Evolutionary conservation across 257 asterid genomes (phyloP).

Genomic region (Ligustrum vulgare): DNA sequence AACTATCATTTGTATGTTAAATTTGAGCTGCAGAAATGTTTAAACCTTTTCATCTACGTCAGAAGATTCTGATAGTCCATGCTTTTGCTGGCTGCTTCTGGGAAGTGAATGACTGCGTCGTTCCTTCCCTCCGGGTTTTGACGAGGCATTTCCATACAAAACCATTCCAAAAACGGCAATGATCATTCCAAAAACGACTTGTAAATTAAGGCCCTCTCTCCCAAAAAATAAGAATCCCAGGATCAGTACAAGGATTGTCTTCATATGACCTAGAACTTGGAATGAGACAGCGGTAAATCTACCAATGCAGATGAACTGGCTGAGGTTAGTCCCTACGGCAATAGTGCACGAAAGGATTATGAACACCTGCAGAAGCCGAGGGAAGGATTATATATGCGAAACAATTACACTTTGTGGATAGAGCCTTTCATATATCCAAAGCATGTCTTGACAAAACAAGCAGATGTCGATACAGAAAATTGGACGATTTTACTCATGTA

Average conservation of each 20-base stretch:
- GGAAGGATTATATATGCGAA: not conserved
- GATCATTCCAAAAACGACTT: conserved; percentile 72
- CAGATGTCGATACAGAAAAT: not conserved
- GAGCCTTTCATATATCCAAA: not conserved
- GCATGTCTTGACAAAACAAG: not conserved
- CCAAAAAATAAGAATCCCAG: conserved; percentile 75
- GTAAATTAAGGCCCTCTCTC: conserved; percentile 65
- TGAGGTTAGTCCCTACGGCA: conserved; percentile 82
- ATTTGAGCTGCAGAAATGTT: conserved; percentile 29
- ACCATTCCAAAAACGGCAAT: conserved; percentile 77
- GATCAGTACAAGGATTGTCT: conserved; percentile 72
- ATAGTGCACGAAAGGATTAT: conserved; percentile 61
- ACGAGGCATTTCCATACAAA: conserved; percentile 81
- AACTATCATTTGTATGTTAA: conserved; percentile 32
- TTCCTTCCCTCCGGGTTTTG: conserved; percentile 85
- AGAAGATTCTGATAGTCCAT: conserved; percentile 51
- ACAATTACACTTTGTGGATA: not conserved
- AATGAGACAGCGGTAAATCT: conserved; percentile 85
- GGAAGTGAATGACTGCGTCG: conserved; percentile 51
- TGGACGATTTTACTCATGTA: not conserved
- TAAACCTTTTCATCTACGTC: conserved; percentile 61
- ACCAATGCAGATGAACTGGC: conserved; percentile 90
- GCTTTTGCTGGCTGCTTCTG: conserved; percentile 51
- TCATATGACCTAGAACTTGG: conserved; percentile 88
- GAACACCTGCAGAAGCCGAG: conserved; percentile 46